Evolutionary conservation across 495 filamentous ascomycete genomes (phyloP).

Genomic region (Annulohypoxylon moriforme): DNA sequence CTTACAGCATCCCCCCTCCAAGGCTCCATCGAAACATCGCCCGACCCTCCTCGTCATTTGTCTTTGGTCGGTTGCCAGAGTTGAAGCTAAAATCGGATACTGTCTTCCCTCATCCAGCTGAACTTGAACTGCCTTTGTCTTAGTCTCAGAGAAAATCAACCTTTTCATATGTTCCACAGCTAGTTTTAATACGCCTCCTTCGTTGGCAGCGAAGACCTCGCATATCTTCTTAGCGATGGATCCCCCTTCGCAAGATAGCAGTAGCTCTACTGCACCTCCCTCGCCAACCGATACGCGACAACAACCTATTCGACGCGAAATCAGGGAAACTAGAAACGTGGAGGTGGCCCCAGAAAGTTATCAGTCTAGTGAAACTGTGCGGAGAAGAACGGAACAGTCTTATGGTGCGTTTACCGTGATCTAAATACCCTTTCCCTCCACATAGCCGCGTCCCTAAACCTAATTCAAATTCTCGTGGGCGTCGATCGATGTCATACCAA

Average conservation of each 20-base stretch:
- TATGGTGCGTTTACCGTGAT: slow-evolving; percentile 56
- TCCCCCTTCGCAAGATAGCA: slow-evolving; percentile 48
- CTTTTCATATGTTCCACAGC: slow-evolving; percentile 31
- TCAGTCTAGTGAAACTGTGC: slow-evolving; percentile 61
- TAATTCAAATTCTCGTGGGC: slow-evolving; percentile 13
- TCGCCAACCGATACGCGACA: slow-evolving; percentile 59
- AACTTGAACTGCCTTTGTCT: slow-evolving; percentile 39
- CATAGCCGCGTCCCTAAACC: slow-evolving; percentile 24
- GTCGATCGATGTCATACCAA: slow-evolving; percentile 27
- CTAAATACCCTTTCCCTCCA: slow-evolving; percentile 14
- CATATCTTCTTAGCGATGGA: slow-evolving; percentile 51
- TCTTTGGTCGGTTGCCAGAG: slow-evolving; percentile 11
- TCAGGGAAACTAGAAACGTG: slow-evolving; percentile 37
- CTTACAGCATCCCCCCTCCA: slow-evolving; percentile 27
- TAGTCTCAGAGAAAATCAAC: slow-evolving; percentile 40
- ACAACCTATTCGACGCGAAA: slow-evolving; percentile 47
- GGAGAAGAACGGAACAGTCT: slow-evolving; percentile 57
- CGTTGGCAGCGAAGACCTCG: slow-evolving; percentile 26
- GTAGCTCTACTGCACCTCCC: slow-evolving; percentile 46
- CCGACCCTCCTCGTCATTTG: slow-evolving; percentile 14
- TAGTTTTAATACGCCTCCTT: slow-evolving; percentile 30
- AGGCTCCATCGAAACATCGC: slow-evolving; percentile 4
- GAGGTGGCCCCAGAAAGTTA: slow-evolving; percentile 53
- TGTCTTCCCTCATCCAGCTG: slow-evolving; percentile 24
- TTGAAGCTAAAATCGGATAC: slow-evolving; percentile 25